Base-by-base conservation (phyloP, 2,329 filamentous ascomycete species). In the Hypoxylon sp. region DNA sequence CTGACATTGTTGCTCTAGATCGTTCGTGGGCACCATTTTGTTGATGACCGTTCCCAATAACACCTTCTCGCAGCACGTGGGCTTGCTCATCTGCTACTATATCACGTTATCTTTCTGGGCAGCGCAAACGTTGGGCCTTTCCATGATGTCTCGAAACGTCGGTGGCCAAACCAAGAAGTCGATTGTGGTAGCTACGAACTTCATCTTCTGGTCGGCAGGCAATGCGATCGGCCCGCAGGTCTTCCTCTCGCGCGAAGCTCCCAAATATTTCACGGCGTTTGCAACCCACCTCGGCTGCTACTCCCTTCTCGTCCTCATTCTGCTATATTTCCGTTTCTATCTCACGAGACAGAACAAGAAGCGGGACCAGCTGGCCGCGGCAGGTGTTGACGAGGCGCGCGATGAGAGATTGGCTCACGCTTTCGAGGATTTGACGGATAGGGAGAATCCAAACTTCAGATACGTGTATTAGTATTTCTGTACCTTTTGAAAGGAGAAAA, bases 31-130 rank as follows among this genome's bases (percentile, higher is more conserved):
- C 57, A 93, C 91, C 1, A 89, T 92, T 57, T 85, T 92, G 41
- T 85, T 93, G 60, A 90, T 93, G 86, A 90, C 88, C 0, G 84
- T 93, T 6, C 78, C 85, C 21, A 89, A 90, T 70, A 82, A 83
- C 5, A 86, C 82, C 46, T 82, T 83, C 36, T 78, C 85, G 7
- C 89, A 87, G 38, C 86, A 90, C 78, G 84, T 90, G 28, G 91
- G 91, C 5, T 83, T 94, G 0, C 80, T 93, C 13, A 87, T 93
- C 74, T 87, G 85, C 74, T 94, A 93, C 82, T 94, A 93, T 80
- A 90, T 93, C 67, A 90, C 89, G 0, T 84, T 93, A 17, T 92
- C 89, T 4, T 94, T 94, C 85, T 93, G 91, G 91, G 89, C 91
- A 0, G 90, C 90, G 0, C 87, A 91, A 73, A 91, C 89, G 1